Evolutionary conservation across 1,139 yeast genomes (phyloP).

Genomic region (Suhomyces bokatorum): DNA sequence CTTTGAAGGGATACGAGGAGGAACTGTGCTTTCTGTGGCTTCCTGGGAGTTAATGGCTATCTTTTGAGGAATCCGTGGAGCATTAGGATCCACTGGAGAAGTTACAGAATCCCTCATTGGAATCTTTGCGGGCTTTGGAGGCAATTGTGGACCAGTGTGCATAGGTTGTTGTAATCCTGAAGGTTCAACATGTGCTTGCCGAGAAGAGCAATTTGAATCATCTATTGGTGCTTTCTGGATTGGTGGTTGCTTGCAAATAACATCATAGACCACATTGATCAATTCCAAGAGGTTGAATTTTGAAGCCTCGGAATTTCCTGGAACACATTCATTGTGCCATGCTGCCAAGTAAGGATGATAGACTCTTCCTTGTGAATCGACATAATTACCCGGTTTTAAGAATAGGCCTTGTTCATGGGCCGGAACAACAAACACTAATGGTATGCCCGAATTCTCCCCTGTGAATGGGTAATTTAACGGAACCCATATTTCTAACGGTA

Average conservation of each 20-base stretch:
- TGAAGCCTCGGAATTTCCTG: slow-evolving; percentile 9
- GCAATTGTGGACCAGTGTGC: slow-evolving; percentile 45
- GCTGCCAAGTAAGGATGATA: slow-evolving; percentile 66
- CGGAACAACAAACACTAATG: slow-evolving; percentile 61
- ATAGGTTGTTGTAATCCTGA: slow-evolving; percentile 10
- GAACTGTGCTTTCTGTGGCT: too few species aligned
- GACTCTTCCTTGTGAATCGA: slow-evolving; percentile 73
- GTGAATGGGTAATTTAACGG: slow-evolving; percentile 66
- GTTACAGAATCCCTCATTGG: slow-evolving; percentile 16
- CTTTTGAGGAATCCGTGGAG: slow-evolving; percentile 3
- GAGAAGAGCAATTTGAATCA: not conserved
- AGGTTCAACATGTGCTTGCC: not conserved
- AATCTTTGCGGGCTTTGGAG: slow-evolving; percentile 29
- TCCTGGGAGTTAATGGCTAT: not conserved
- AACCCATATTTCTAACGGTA: slow-evolving; percentile 77
- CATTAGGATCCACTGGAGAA: not conserved
- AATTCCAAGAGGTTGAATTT: slow-evolving; percentile 41
- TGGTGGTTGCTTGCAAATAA: slow-evolving; percentile 4
- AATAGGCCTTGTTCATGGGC: slow-evolving; percentile 37
- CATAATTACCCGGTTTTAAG: slow-evolving; percentile 61
- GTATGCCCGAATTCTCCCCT: slow-evolving; percentile 38
- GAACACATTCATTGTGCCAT: slow-evolving; percentile 47
- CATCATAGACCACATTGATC: slow-evolving; percentile 33
- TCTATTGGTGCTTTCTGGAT: slow-evolving; percentile 1
- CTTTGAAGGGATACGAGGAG: slow-evolving; percentile 25